phyloP scores from a whole-genome alignment of 1,284 basidiomycete genomes.

The Moesziomyces aphidis region DNA sequence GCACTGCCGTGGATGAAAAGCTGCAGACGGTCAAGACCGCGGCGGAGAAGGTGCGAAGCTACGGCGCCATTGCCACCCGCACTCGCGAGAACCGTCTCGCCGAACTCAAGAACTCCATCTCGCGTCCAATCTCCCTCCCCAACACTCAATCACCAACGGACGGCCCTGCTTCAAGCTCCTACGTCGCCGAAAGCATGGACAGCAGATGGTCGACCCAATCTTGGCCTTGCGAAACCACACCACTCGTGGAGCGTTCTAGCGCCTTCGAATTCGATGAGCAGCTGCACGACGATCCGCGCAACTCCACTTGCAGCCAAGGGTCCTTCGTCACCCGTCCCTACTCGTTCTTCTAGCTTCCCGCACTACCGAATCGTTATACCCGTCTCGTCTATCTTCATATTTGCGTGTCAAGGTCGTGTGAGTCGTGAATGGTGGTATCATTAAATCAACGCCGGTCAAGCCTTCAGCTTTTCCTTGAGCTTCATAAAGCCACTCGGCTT shows the following conservation, averaged over 20 bases:
- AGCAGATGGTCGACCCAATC: not conserved
- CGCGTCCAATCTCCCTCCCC: conserved; percentile 8
- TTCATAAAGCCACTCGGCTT: conserved; percentile 18
- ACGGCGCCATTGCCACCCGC: conserved; percentile 12
- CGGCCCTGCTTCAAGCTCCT: not conserved
- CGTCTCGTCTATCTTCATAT: not conserved
- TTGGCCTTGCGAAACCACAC: not conserved
- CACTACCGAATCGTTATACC: not conserved
- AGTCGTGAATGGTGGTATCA: conserved; percentile 10
- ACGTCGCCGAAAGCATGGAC: not conserved
- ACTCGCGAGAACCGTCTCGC: conserved; percentile 1
- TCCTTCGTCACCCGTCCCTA: not conserved
- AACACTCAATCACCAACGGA: not conserved
- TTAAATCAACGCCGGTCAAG: not conserved
- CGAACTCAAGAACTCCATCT: conserved; percentile 18
- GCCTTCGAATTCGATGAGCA: not conserved
- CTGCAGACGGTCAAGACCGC: conserved; percentile 9
- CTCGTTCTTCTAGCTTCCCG: not conserved
- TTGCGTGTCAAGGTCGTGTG: not conserved
- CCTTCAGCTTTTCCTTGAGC: conserved; percentile 27
- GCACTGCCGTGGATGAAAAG: conserved; percentile 2
- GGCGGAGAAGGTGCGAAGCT: not conserved
- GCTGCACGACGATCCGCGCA: not conserved
- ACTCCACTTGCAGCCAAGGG: not conserved
- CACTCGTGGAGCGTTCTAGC: not conserved